Base-by-base conservation (phyloP, 2,329 filamentous ascomycete species). In the Knufia fluminis region DNA sequence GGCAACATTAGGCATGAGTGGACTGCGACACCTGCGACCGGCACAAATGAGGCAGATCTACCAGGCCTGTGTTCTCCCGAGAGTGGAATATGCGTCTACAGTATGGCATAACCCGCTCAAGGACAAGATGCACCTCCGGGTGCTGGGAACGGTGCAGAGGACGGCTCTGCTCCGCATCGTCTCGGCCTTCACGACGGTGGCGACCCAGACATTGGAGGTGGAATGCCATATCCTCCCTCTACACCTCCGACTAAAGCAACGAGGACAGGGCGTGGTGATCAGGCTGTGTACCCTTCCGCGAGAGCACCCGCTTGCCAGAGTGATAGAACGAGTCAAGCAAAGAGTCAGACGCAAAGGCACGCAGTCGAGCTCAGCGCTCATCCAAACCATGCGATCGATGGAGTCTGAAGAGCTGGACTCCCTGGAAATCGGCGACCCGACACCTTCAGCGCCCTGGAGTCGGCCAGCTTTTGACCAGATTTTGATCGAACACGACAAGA, bases 341-440 rank as follows among this genome's bases (percentile, higher is more conserved):
- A 17, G 49, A 14, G 36, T 51, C 24, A 51, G 42, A 14, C 43
- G 45, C 31, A 22, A 35, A 36, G 44, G 23, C 23, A 51, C 44
- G 31, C 43, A 48, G 19, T 43, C 43, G 20, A 51, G 28, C 40
- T 51, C 46, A 20, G 42, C 44, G 4, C 38, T 51, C 16, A 36
- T 38, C 28, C 42, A 51, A 19, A 40, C 43, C 44, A 51, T 20
- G 32, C 43, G 24, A 45, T 36, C 50, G 28, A 28, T 52, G 20
- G 50, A 48, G 17, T 7, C 4, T 43, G 36, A 1, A 52, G 56
- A 3, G 56, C 31, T 50, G 8, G 57, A 56, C 40, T 54, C 0
- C 22, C 42, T 63, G 19, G 60, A 63, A 33, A 62, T 31, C 8
- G 62, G 62, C 8, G 53, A 61, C 33, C 56, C 55, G 44, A 45